A percentile compares a stretch with the other conserved stretches of the same genome.
These are phyloP conservation scores for Dimocarpus longan DNA, from an alignment of 345 rosid species.

Conservation along the genomic window DNA sequence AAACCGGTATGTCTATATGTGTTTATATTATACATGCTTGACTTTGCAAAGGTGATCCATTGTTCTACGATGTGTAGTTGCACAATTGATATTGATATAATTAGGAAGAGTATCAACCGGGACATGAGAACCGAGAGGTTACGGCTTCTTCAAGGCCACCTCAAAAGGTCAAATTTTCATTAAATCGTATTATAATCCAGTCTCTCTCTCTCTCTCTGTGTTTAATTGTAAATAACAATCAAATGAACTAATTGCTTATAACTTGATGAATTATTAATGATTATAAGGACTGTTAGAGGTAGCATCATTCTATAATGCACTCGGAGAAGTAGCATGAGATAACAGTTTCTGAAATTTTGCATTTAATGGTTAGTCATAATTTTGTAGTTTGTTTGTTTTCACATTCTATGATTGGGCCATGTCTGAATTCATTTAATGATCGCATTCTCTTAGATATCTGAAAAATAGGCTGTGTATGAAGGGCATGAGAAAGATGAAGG, in stretches of 20 bases:
- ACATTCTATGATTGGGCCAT: not conserved
- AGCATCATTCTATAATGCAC: not conserved
- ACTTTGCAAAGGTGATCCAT: not conserved
- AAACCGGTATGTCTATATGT: not conserved
- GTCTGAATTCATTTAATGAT: not conserved
- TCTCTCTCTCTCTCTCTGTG: not conserved
- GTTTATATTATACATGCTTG: not conserved
- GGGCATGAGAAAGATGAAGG: constrained; percentile 33
- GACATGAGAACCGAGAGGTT: too few species aligned
- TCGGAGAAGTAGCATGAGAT: not conserved
- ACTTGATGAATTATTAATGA: not conserved
- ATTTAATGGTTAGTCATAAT: not conserved
- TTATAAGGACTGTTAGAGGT: not conserved
- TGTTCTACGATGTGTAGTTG: too few species aligned
- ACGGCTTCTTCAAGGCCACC: too few species aligned
- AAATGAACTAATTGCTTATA: not conserved
- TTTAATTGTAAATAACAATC: not conserved
- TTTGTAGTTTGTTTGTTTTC: not conserved
- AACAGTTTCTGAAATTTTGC: not conserved
- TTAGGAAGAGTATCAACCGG: too few species aligned
- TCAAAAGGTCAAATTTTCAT: too few species aligned
- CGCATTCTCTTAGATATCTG: constrained; percentile 1
- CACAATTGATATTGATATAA: too few species aligned
- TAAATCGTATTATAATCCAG: too few species aligned
- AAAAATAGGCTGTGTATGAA: constrained; percentile 33